These are phyloP conservation scores for Akanthomyces uredinophilus DNA, from an alignment of 2,329 filamentous ascomycete species.

Conservation along the genomic window DNA sequence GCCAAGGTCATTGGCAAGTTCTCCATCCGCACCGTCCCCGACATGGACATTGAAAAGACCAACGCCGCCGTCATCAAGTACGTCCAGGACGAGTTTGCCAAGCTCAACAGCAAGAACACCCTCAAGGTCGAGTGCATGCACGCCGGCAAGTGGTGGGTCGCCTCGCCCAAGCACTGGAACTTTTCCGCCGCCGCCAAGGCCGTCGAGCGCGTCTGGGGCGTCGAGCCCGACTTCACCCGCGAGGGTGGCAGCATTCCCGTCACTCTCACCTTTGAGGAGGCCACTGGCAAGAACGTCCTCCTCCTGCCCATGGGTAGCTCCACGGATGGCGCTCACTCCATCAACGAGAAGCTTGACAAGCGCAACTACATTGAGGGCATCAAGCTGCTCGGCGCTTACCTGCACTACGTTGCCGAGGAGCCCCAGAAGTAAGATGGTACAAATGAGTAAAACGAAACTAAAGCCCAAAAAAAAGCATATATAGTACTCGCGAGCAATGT, in stretches of 20 bases:
- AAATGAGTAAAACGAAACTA: neutral
- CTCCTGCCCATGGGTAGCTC: slow-evolving; percentile 95
- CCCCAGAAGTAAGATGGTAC: slow-evolving; percentile 40
- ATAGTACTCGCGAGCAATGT: slow-evolving; percentile 7
- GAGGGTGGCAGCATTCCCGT: slow-evolving; percentile 98
- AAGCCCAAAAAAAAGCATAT: neutral
- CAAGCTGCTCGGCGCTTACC: slow-evolving; percentile 88
- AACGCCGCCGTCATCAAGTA: slow-evolving; percentile 81
- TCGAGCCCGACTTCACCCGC: slow-evolving; percentile 89
- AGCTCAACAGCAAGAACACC: slow-evolving; percentile 87
- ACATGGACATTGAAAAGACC: slow-evolving; percentile 92
- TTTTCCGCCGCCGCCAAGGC: slow-evolving; percentile 92
- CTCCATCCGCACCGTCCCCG: slow-evolving; percentile 91
- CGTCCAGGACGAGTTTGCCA: slow-evolving; percentile 77
- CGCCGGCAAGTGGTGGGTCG: slow-evolving; percentile 97
- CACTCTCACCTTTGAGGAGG: slow-evolving; percentile 94
- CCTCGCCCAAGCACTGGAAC: slow-evolving; percentile 98
- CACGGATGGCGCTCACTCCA: slow-evolving; percentile 92
- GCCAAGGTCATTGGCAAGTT: slow-evolving; percentile 98
- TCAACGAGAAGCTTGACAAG: slow-evolving; percentile 98
- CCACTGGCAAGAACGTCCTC: slow-evolving; percentile 95
- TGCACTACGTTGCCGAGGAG: slow-evolving; percentile 95
- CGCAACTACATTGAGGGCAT: slow-evolving; percentile 97
- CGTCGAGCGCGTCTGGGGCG: slow-evolving; percentile 90
- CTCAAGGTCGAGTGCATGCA: slow-evolving; percentile 78